Conservation (phyloP, 495 filamentous ascomycete species). For the Pyronema domesticum region DNA sequence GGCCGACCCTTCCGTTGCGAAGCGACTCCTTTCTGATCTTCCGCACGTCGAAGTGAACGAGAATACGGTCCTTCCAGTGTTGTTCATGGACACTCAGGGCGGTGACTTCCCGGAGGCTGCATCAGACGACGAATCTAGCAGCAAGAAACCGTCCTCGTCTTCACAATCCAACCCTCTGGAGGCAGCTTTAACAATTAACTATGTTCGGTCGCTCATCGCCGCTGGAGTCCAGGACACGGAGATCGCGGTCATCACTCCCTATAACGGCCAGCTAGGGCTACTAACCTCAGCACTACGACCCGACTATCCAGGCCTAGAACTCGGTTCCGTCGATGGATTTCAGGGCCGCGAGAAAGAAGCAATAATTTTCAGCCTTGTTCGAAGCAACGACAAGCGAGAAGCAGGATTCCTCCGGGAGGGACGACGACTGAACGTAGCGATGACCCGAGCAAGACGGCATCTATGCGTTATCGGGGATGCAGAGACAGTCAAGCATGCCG, state of each 20-base stretch:
- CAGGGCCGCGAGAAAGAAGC: slow-evolving; percentile 96
- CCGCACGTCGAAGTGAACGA: slow-evolving; percentile 72
- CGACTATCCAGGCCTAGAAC: slow-evolving; percentile 62
- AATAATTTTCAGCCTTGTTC: slow-evolving; percentile 73
- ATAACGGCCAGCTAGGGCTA: slow-evolving; percentile 79
- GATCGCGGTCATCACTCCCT: slow-evolving; percentile 88
- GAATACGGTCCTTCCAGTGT: slow-evolving; percentile 68
- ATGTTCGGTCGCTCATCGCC: slow-evolving; percentile 55
- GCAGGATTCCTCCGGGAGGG: slow-evolving; percentile 93
- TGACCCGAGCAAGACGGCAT: slow-evolving; percentile 83
- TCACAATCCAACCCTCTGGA: slow-evolving; percentile 92
- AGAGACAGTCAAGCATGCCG: slow-evolving; percentile 41
- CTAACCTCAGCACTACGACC: slow-evolving; percentile 60
- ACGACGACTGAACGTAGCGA: slow-evolving; percentile 81
- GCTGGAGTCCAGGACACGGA: slow-evolving; percentile 64
- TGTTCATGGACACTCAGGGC: slow-evolving; percentile 94
- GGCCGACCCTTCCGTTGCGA: slow-evolving; percentile 59
- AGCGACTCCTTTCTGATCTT: slow-evolving; percentile 55
- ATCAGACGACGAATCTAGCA: slow-evolving; percentile 14
- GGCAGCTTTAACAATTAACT: slow-evolving; percentile 56
- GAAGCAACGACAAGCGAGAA: slow-evolving; percentile 71
- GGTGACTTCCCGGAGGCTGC: slow-evolving; percentile 58
- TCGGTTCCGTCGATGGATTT: slow-evolving; percentile 92
- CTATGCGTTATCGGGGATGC: slow-evolving; percentile 83
- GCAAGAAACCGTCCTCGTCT: slow-evolving; percentile 42